phyloP scores from a whole-genome alignment of 2,329 filamentous ascomycete species.

The Emericellopsis atlantica region DNA sequence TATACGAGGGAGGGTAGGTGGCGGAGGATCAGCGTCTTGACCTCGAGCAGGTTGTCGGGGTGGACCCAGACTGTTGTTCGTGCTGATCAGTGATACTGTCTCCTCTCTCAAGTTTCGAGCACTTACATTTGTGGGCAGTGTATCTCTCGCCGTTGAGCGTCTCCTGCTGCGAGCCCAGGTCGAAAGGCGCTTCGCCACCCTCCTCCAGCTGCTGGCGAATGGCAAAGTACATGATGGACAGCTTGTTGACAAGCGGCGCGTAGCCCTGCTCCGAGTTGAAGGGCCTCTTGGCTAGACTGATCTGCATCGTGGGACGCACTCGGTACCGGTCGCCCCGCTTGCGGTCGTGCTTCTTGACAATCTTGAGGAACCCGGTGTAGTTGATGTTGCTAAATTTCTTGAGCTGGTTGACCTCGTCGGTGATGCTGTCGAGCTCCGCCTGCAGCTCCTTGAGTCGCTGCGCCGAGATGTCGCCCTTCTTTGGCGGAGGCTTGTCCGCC shows the following conservation, averaged over 20 bases:
- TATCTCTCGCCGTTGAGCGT: slow-evolving; percentile 59
- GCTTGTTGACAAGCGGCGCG: slow-evolving; percentile 74
- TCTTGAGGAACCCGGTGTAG: slow-evolving; percentile 96
- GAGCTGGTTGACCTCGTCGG: slow-evolving; percentile 81
- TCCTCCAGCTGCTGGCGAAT: slow-evolving; percentile 73
- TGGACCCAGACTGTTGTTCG: slow-evolving; percentile 71
- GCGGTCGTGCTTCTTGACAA: slow-evolving; percentile 97
- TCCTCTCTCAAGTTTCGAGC: neutral
- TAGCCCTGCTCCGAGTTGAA: slow-evolving; percentile 91
- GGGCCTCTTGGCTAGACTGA: slow-evolving; percentile 73
- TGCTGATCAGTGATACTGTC: slow-evolving; percentile 13
- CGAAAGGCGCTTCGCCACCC: slow-evolving; percentile 25
- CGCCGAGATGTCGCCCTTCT: slow-evolving; percentile 31
- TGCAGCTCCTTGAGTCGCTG: slow-evolving; percentile 57
- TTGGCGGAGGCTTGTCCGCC: slow-evolving; percentile 42
- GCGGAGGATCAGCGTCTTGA: slow-evolving; percentile 90
- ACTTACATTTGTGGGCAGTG: slow-evolving; percentile 73
- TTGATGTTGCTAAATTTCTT: slow-evolving; percentile 95
- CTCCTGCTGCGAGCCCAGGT: slow-evolving; percentile 40
- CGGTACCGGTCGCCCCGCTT: slow-evolving; percentile 79
- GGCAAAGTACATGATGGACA: slow-evolving; percentile 94
- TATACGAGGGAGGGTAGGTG: slow-evolving; percentile 86
- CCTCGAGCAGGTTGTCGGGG: slow-evolving; percentile 85
- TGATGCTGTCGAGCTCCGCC: slow-evolving; percentile 73
- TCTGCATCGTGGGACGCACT: slow-evolving; percentile 82